Conservation (phyloP, 192 early-diverging fungal genomes). For the Entomortierella chlamydospora region DNA sequence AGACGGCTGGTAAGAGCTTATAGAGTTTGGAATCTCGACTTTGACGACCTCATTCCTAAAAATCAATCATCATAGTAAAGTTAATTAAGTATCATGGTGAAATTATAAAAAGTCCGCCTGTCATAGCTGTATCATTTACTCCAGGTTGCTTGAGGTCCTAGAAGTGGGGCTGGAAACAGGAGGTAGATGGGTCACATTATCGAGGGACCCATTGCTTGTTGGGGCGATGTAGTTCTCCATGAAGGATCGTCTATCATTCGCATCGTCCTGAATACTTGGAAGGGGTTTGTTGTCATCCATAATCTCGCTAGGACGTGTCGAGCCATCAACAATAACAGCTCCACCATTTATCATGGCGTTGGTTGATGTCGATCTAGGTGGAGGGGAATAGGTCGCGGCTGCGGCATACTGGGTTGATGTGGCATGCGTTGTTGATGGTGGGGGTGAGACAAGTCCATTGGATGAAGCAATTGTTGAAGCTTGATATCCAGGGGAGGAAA, state of each 20-base stretch:
- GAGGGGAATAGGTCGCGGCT: slow-evolving; percentile 11
- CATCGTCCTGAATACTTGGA: neutral
- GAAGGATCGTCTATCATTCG: slow-evolving; percentile 2
- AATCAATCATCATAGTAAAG: no score
- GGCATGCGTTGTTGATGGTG: slow-evolving; percentile 6
- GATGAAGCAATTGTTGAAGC: neutral
- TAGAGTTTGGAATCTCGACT: slow-evolving; percentile 44
- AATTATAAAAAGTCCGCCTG: no score
- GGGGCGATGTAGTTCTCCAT: neutral
- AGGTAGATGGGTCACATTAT: neutral
- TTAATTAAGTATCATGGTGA: no score
- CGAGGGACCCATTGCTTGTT: neutral
- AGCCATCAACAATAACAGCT: slow-evolving; percentile 14
- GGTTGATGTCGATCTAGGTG: slow-evolving; percentile 14
- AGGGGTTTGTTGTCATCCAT: slow-evolving; percentile 16
- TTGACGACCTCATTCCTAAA: slow-evolving; percentile 12
- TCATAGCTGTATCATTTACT: neutral
- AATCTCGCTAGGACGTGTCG: slow-evolving; percentile 26
- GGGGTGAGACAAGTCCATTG: slow-evolving; percentile 18
- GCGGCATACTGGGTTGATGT: neutral
- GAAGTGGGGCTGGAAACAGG: no score
- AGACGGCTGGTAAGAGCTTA: slow-evolving; percentile 20
- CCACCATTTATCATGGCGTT: slow-evolving; percentile 3
- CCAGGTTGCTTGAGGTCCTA: neutral
- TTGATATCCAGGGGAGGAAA: neutral